Evolutionary conservation across 2,329 filamentous ascomycete species (phyloP).

Genomic region (Aspergillus luchuensis): DNA sequence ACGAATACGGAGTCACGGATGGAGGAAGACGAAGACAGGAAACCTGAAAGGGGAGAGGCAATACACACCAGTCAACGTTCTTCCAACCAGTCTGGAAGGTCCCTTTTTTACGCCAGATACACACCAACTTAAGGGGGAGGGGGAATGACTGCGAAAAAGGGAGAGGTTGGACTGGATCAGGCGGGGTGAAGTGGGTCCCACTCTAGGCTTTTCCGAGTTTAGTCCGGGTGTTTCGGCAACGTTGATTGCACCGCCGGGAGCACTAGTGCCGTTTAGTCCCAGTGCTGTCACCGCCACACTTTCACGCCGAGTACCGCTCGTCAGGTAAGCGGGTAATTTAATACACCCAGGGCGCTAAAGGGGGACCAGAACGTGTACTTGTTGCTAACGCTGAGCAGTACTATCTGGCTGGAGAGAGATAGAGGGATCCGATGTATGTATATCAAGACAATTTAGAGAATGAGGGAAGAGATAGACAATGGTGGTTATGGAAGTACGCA

Average conservation of each 20-base stretch:
- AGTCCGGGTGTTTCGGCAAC: constrained; percentile 23
- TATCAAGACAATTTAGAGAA: too few species aligned
- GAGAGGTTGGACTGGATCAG: constrained; percentile 3
- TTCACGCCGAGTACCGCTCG: neutral
- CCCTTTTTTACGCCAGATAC: neutral
- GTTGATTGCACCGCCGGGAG: constrained; percentile 21
- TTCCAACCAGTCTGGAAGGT: neutral
- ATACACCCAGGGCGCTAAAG: neutral
- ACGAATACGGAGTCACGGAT: neutral
- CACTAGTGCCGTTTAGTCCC: constrained; percentile 19
- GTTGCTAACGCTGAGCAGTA: too few species aligned
- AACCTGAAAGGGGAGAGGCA: neutral
- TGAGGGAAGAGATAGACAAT: neutral
- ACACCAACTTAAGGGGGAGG: constrained; percentile 3
- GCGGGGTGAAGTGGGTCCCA: neutral
- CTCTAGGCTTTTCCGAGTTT: neutral
- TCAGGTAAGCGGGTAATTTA: neutral
- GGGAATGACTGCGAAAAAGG: constrained; percentile 12
- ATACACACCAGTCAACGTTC: neutral
- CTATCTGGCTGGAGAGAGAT: neutral
- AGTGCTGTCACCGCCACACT: constrained; percentile 25
- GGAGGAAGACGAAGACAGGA: neutral
- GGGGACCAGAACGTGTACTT: neutral
- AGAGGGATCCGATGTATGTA: neutral
- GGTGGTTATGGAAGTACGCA: neutral